A percentile compares a stretch with the other conserved stretches of the same genome.
Evolutionary conservation across 805 yeast species (phyloP).

Genomic region (Jamesozyma piceae): DNA sequence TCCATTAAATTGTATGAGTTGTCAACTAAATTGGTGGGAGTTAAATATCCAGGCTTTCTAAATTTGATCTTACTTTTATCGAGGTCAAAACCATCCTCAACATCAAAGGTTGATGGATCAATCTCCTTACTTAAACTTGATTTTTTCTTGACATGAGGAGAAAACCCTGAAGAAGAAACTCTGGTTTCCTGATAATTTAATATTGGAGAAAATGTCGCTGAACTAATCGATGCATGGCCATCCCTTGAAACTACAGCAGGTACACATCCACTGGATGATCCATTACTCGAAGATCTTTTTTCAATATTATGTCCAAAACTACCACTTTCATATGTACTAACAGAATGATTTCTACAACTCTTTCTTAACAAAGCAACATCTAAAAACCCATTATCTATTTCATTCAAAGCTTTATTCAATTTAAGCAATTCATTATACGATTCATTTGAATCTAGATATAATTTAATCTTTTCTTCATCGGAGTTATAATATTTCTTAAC

Average conservation of each 20-base stretch:
- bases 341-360: constrained; percentile 29
- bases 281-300: constrained; percentile 1
- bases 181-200: constrained; percentile 6
- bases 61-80: not conserved
- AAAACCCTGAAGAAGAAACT: constrained; percentile 6
- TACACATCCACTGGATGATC: not conserved
- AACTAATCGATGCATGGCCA: constrained; percentile 19
- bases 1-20: not conserved
- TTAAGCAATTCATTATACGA: constrained; percentile 34
- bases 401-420: constrained; percentile 45
- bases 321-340: constrained; percentile 17
- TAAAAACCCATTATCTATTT: constrained; percentile 54
- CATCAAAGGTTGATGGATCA: constrained; percentile 5
- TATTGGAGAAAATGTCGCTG: constrained; percentile 12
- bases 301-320: not conserved
- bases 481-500: constrained; percentile 16
- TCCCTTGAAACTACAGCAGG: constrained; percentile 14
- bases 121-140: constrained; percentile 25
- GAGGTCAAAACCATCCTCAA: not conserved
- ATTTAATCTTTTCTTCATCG: constrained; percentile 19
- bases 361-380: constrained; percentile 37
- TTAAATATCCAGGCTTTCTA: not conserved
- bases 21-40: not conserved
- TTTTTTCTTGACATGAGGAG: constrained; percentile 14
- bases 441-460: constrained; percentile 20